Evolutionary conservation across 2,329 filamentous ascomycete genomes (phyloP), one percentile per base, ranked within the genome.

Genomic region (Colletotrichum karsti): DNA sequence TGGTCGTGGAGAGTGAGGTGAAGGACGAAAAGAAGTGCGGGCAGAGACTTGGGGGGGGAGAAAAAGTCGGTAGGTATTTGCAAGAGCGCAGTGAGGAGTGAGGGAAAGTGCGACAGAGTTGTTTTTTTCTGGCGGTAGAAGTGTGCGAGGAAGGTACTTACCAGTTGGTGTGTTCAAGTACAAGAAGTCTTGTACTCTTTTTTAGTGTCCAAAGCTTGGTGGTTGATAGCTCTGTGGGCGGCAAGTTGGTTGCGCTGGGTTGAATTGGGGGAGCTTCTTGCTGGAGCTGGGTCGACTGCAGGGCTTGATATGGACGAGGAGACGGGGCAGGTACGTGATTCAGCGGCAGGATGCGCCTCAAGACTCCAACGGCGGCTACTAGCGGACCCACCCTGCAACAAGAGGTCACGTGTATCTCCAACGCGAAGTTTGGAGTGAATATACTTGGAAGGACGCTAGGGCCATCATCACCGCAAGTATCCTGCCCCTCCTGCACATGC

Each of bases 11-110:
- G 71, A 72, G 71, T 70, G 72, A 67, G 69, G 65, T 60, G 63
- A 65, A 68, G 65, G 58, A 66, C 50, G 65, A 63, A 69, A 63
- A 63, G 66, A 72, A 70, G 67, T 62, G 60, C 61, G 55, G 65
- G 72, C 74, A 74, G 75, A 74, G 72, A 75, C 72, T 72, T 74
- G 77, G 74, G 68, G 74, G 68, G 63, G 46, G 62, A 50, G 61
- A 57, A 64, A 67, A 70, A 72, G 62, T 63, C 61, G 56, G 65
- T 67, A 55, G 73, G 71, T 72, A 70, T 74, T 60, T 63, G 69
- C 69, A 64, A 69, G 72, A 71, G 64, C 69, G n/a, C n/a, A n/a
- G n/a, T n/a, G n/a, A n/a, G n/a, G n/a, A 72, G 73, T 8, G 63
- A 74, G 63, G 69, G 65, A 71, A 70, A 70, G 60, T 65, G 66